Base-by-base conservation (phyloP, 1,284 basidiomycete species). In the Malassezia arunalokei region DNA sequence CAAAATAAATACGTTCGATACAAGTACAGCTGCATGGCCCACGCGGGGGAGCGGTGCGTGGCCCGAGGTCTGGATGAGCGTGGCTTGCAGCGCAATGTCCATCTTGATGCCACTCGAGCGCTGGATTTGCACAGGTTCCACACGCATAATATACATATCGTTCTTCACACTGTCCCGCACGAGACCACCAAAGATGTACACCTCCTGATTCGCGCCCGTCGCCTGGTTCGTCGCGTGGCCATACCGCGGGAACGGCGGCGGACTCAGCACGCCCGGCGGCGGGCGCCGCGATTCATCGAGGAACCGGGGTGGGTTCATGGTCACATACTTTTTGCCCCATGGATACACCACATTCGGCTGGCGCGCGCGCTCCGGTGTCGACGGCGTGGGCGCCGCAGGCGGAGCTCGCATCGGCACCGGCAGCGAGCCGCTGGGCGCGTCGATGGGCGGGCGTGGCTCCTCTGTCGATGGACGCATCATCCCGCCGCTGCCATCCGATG, bases 131-230 rank as follows among this genome's bases (percentile, higher is more conserved):
- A 63, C 56, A 47, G 61, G 59, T 54, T 68, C 66, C 33, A 65
- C 59, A 37, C 64, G 55, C 51, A 71, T 54, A 17, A 64, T 67
- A 75, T 94, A 98, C 43, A 99, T 79, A 75, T 99, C 94, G 75
- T 96, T 96, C 61, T 85, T 82, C 44, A 91, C 85, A 31, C 81
- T 78, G 71, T 98, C 92, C 39, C 85, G 82, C 14, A 98, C 91
- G 47, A 99, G 83, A 59, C 94, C 94, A 64, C 94, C 94, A 68
- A 98, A 99, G 54, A 98, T 80, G 75, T 90, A 91, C 60, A 99
- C 82, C 68, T 98, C 91, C 24, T 92, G 92, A 6, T 79, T 81
- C 15, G 81, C 72, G 9, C 85, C 85, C 3, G 73, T 68, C 41
- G 81, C 82, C 11, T 87, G 81, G 20, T 94, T 92, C n/a, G 95